phyloP scores from a whole-genome alignment of 1,139 yeast genomes.

The Yamadazyma trypodendri region DNA sequence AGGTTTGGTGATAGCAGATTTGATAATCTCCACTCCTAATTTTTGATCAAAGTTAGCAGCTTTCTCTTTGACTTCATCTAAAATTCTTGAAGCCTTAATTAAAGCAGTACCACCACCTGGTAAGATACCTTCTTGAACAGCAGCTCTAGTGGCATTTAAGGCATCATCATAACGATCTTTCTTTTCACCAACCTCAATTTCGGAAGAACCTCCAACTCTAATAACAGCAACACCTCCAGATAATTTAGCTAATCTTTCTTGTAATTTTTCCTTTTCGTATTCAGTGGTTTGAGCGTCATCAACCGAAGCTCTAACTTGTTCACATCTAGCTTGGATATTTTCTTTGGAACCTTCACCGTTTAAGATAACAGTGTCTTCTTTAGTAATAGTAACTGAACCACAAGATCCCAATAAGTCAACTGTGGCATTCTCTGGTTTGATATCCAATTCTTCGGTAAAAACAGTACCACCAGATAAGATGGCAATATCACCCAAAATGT shows the following conservation, averaged over 20 bases:
- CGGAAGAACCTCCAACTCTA: constrained; percentile 97
- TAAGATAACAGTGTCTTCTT: constrained; percentile 93
- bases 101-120: constrained; percentile 99
- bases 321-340: constrained; percentile 85
- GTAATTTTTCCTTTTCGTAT: constrained; percentile 96
- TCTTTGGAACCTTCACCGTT: constrained; percentile 97
- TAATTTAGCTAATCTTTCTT: constrained; percentile 96
- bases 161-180: constrained; percentile 99
- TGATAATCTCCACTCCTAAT: constrained; percentile 94
- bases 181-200: constrained; percentile 99
- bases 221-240: constrained; percentile 99
- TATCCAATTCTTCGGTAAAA: constrained; percentile 95
- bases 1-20: constrained; percentile 94
- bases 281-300: constrained; percentile 76
- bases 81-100: constrained; percentile 85
- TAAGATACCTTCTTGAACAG: constrained; percentile 98
- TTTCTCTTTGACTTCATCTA: constrained; percentile 63
- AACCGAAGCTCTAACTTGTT: constrained; percentile 87
- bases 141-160: constrained; percentile 98
- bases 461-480: constrained; percentile 97
- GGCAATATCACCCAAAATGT: constrained; percentile 96
- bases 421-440: constrained; percentile 96
- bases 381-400: constrained; percentile 91
- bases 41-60: constrained; percentile 96
- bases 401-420: constrained; percentile 89